Base-by-base conservation (phyloP, 228 moss, liverwort and hornwort species). In the Sphagnum fallax region DNA sequence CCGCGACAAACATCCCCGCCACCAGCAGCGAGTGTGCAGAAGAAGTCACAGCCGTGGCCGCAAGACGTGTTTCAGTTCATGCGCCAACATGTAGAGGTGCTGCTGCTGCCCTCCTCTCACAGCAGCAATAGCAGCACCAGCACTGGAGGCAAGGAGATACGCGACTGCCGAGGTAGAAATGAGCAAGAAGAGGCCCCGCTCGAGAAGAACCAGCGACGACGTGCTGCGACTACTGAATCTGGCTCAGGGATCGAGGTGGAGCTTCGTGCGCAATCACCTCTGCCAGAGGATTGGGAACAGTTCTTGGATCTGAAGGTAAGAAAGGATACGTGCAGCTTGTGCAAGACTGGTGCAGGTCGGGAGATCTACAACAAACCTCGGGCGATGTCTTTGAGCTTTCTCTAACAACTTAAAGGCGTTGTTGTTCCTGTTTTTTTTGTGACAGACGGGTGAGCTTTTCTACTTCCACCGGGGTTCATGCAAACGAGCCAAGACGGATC, bases 241-340 rank as follows among this genome's bases (percentile, higher is more conserved):
- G 55, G 12, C 0, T 8, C 55, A 4, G 62, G 60, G 57, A 74
- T 87, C 10, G 87, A 83, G 63, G 78, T 83, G 51, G 78, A 65
- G 16, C 72, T 87, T 0, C 80, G 74, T 64, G 74, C 87, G 0
- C 83, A 83, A 52, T 67, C 87, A 6, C 80, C 87, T 53, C 74
- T 87, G 70, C 83, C 87, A 0, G 69, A 72, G 65, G 80, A 87
- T 65, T 87, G 83, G 87, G 87, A 87, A 70, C 87, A 87, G 77
- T 67, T 78, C 47, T 6, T 87, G 67, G 72, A 87, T 70, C 80
- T 87, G 13, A 83, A 76, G 87, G 87, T 87, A 32, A 32, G 32
- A 32, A 32, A 32, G 32, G 32, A 32, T 32, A 32, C 32, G 32
- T 32, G 32, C 32, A 32, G 32, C 32, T 32, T 32, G 2, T 32